Evolutionary conservation across 495 filamentous ascomycete genomes (phyloP).

Genomic region (Podospora pseudopauciseta): DNA sequence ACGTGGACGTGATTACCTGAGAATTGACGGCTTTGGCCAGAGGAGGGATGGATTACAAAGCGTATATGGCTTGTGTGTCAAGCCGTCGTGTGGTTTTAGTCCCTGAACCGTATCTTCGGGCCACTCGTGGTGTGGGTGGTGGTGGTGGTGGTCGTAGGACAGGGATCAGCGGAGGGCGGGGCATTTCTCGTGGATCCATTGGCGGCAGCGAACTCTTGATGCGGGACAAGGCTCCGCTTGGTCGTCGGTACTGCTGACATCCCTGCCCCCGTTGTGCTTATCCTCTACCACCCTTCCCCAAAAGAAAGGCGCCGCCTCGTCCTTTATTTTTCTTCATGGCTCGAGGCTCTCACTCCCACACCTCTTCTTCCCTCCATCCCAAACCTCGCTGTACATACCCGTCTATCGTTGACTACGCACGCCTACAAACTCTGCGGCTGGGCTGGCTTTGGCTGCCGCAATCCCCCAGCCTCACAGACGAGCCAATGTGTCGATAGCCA

Average conservation of each 20-base stretch:
- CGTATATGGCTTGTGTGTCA: not conserved
- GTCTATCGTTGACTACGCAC: not conserved
- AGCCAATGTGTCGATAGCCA: slow-evolving; percentile 13
- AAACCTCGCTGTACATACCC: not conserved
- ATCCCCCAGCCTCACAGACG: not conserved
- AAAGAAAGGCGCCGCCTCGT: not conserved
- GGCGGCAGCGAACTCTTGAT: not conserved
- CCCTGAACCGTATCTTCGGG: slow-evolving; percentile 9
- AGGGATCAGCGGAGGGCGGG: not conserved
- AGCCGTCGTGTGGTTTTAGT: not conserved
- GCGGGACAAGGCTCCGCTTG: not conserved
- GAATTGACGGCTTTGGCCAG: not conserved
- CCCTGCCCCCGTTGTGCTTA: slow-evolving; percentile 2
- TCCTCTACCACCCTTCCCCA: slow-evolving; percentile 2
- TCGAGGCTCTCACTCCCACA: not conserved
- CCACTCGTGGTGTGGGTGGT: not conserved
- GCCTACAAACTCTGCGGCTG: not conserved
- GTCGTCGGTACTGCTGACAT: slow-evolving; percentile 8
- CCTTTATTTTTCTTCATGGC: not conserved
- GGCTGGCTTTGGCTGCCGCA: not conserved
- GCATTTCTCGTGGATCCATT: not conserved
- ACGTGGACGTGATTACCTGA: not conserved
- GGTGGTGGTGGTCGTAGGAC: not conserved
- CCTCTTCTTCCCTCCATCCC: not conserved
- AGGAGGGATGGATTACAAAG: not conserved